Conservation (phyloP, 2,329 filamentous ascomycete genomes). For the Neofusicoccum parvum region DNA sequence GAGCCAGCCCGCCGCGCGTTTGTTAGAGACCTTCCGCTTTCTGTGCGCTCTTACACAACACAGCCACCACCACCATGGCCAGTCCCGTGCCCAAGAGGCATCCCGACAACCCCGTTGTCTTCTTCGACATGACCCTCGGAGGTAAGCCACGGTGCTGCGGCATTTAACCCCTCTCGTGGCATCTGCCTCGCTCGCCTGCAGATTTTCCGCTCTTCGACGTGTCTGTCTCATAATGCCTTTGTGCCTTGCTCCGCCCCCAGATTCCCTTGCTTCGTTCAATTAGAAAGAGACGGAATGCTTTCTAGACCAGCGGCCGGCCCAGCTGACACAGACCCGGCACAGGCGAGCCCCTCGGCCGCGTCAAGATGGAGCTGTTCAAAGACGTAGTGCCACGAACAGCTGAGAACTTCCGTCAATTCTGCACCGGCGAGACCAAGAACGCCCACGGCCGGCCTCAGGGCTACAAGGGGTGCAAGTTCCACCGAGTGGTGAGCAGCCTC, state of each 20-base stretch:
- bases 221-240: not conserved
- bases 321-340: slow-evolving; percentile 13
- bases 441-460: slow-evolving; percentile 77
- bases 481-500: slow-evolving; percentile 73
- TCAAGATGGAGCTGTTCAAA: slow-evolving; percentile 89
- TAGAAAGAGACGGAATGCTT: not conserved
- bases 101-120: slow-evolving; percentile 56
- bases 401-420: slow-evolving; percentile 97
- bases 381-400: slow-evolving; percentile 83
- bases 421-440: slow-evolving; percentile 89
- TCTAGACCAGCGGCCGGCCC: not conserved
- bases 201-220: not conserved
- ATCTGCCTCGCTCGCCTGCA: not conserved
- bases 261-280: not conserved
- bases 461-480: slow-evolving; percentile 94
- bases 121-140: slow-evolving; percentile 79
- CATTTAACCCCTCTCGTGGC: not conserved
- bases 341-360: slow-evolving; percentile 84
- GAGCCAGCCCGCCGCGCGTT: not conserved
- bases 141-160: slow-evolving; percentile 54
- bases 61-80: slow-evolving; percentile 16
- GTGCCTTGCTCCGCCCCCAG: slow-evolving; percentile 11
- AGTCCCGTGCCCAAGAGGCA: slow-evolving; percentile 11
- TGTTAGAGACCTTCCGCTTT: slow-evolving; percentile 16
- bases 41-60: not conserved